Evolutionary conservation across 2,329 filamentous ascomycete species (phyloP), one percentile per base, ranked within the genome.

Genomic region (Aspergillus costaricaensis): DNA sequence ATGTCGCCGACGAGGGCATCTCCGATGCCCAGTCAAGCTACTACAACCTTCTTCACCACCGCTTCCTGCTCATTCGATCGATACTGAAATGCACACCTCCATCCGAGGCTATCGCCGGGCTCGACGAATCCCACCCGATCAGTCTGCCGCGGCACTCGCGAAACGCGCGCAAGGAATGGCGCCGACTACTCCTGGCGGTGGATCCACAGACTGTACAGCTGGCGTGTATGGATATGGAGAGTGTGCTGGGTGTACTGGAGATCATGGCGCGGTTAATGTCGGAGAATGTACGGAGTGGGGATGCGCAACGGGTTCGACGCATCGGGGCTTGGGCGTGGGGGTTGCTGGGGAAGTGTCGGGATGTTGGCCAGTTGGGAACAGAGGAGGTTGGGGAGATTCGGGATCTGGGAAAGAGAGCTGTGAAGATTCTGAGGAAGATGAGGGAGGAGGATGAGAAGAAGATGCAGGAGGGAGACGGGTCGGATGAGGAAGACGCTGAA

Each of bases 271-370:
- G 76, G 9, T 68, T 91, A n/a, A 79, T 89, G 27, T 82, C 83
- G 17, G 86, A 86, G 55, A 86, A 86, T 62, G 86, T 90, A 55
- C 82, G 89, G 56, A 83, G 82, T 49, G 83, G 83, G 53, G 85
- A 84, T n/a, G 76, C 81, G 21, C 81, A 83, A 30, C 79, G 92
- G 30, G 81, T 86, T 25, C 83, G 85, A 67, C 84, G 88, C 51
- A 87, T 91, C 4, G 92, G 91, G 61, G 83, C 87, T 15, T 98
- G 94, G 94, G 80, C 91, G 4, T 97, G 92, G 93, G 88, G 89
- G 0, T 76, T 96, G 59, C 80, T 97, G 48, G 91, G 90, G 2
- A 85, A 87, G 59, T 82, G 94, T 60, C 88, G 90, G 0, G 90
- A 91, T 38, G 79, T 86, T 9, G 92, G 92, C 1, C 87, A 91